These are phyloP conservation scores for Malassezia arunalokei DNA, from an alignment of 1,284 basidiomycete species.

Conservation along the genomic window DNA sequence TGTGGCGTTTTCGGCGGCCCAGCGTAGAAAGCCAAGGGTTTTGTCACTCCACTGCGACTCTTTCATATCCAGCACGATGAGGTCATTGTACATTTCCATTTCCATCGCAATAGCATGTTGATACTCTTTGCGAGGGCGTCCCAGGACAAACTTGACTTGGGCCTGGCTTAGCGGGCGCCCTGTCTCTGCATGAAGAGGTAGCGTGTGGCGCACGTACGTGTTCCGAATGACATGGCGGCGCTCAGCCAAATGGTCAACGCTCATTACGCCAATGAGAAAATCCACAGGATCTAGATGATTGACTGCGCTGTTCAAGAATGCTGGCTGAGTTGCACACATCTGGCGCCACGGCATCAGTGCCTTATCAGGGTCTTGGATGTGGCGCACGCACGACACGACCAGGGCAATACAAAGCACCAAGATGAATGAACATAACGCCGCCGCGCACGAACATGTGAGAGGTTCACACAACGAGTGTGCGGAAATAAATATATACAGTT, in stretches of 20 bases:
- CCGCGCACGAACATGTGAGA: background rate
- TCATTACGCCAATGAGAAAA: conserved; percentile 80
- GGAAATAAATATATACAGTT: background rate
- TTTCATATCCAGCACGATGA: conserved; percentile 65
- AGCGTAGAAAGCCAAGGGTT: conserved; percentile 65
- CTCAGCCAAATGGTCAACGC: conserved; percentile 63
- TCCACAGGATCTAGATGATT: conserved; percentile 74
- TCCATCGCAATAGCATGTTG: conserved; percentile 70
- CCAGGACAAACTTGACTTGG: conserved; percentile 79
- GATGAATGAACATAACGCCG: background rate
- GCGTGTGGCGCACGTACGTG: conserved; percentile 68
- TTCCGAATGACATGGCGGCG: conserved; percentile 77
- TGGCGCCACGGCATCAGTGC: conserved; percentile 82
- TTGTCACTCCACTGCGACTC: conserved; percentile 92
- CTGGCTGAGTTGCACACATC: conserved; percentile 60
- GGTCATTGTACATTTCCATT: conserved; percentile 83
- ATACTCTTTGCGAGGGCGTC: conserved; percentile 67
- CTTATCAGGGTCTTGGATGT: conserved; percentile 73
- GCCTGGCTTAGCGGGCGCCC: conserved; percentile 55
- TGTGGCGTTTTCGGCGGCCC: conserved; percentile 81
- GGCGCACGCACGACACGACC: background rate
- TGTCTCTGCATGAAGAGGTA: conserved; percentile 37
- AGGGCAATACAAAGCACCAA: background rate
- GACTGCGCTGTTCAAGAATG: conserved; percentile 48
- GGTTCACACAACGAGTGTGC: background rate